Evolutionary conservation across 2,329 filamentous ascomycete genomes (phyloP), one percentile per base, ranked within the genome.

Genomic region (Alternaria gansuensis): DNA sequence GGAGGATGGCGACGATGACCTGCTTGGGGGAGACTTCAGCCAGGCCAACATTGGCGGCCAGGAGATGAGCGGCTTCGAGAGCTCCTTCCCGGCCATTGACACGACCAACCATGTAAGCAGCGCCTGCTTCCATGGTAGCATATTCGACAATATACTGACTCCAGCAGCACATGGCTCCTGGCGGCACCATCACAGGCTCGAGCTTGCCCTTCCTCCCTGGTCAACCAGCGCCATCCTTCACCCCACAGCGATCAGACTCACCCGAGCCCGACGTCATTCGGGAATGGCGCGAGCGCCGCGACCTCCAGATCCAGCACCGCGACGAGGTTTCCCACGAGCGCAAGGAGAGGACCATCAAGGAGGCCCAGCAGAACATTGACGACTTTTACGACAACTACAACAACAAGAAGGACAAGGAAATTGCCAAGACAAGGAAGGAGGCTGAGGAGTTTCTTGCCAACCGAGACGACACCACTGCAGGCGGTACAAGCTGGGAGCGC

Each of bases 351-450:
- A 97, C 93, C 2, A 82, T 97, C 75, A 88, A 92, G 77, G 92
- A 95, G 69, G 95, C 95, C 10, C 92, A 93, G 75, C 87, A 93
- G 77, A 95, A 96, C 78, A 96, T 99, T 65, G 95, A 99, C 77
- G 95, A 97, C 78, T 99, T 98, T 82, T 99, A 99, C 84, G 93
- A 97, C 76, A 97, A 97, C 81, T 99, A 99, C 84, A 98, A 98
- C 83, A 89, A 90, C 79, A 97, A 97, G 83, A 94, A 95, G 78
- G 95, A 99, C 78, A 98, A 98, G 85, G 87, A 87, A 59, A 90
- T 97, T 68, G 84, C 90, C 23, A 92, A 96, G 82, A 95, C 94
- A 56, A 88, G 90, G 72, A 90, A 91, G 78, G 95, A 99, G 70
- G 95, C 94, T 6, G 94, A 98, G 74, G 88, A 97, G 75, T 99